phyloP scores from a whole-genome alignment of 208 protist species.

The Strigomonas culicis region DNA sequence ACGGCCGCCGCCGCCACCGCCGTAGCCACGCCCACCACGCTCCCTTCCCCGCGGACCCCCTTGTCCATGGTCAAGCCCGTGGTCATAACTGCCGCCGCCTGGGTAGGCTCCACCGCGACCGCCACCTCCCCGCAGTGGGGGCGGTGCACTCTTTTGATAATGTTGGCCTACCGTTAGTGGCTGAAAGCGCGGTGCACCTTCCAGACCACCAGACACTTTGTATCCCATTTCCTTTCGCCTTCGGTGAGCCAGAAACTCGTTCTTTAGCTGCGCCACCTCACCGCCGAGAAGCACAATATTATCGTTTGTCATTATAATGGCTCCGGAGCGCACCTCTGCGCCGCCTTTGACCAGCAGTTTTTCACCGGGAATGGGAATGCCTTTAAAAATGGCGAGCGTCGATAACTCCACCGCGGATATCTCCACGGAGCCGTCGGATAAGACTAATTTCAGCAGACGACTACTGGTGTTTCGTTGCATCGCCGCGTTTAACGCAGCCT shows the following conservation, averaged over 20 bases:
- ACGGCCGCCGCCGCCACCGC: conserved; percentile 7
- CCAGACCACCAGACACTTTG: conserved; percentile 45
- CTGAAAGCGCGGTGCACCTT: conserved; percentile 67
- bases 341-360: conserved; percentile 66
- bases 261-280: conserved; percentile 66
- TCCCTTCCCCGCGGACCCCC: background rate
- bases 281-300: conserved; percentile 54
- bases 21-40: conserved; percentile 10
- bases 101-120: background rate
- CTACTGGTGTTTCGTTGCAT: conserved; percentile 43
- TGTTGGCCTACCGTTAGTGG: conserved; percentile 46
- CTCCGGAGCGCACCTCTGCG: conserved; percentile 64
- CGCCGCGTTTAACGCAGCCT: conserved; percentile 36
- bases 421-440: conserved; percentile 66
- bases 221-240: conserved; percentile 45
- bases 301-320: conserved; percentile 67
- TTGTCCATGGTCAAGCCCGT: background rate
- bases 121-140: background rate
- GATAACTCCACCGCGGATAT: conserved; percentile 72
- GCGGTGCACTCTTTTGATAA: conserved; percentile 9
- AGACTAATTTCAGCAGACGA: conserved; percentile 60
- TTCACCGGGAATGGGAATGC: conserved; percentile 69
- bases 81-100: conserved; percentile 3
- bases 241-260: conserved; percentile 55
- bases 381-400: conserved; percentile 50